A percentile compares a stretch with the other conserved stretches of the same genome.
phyloP scores from a whole-genome alignment of 2,329 filamentous ascomycete genomes.

The Microascus cirrosus region DNA sequence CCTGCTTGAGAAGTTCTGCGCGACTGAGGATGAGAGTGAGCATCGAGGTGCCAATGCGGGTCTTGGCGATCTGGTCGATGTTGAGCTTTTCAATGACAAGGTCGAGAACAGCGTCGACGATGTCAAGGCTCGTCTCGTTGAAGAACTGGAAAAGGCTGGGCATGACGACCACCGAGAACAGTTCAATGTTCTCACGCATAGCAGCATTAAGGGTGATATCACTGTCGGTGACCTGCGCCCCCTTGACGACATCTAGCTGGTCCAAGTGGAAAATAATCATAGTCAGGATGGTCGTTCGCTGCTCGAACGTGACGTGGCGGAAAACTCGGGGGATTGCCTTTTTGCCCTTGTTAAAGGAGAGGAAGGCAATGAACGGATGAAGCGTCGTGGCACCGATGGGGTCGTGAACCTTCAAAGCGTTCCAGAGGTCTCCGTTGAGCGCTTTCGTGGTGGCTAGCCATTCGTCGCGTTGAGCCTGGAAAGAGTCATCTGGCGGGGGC shows the following conservation, averaged over 20 bases:
- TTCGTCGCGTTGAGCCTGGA: conserved; percentile 63
- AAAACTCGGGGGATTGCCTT: conserved; percentile 92
- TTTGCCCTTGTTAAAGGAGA: conserved; percentile 92
- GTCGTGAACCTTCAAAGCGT: conserved; percentile 81
- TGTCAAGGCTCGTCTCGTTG: conserved; percentile 79
- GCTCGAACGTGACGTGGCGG: conserved; percentile 82
- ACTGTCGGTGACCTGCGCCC: conserved; percentile 62
- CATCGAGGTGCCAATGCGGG: conserved; percentile 78
- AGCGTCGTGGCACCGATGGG: conserved; percentile 67
- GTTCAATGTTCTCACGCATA: conserved; percentile 82
- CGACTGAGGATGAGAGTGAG: conserved; percentile 91
- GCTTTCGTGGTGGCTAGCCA: conserved; percentile 62
- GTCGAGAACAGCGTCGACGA: conserved; percentile 81
- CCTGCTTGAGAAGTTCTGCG: conserved; percentile 85
- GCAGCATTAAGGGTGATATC: conserved; percentile 62
- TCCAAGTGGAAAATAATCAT: conserved; percentile 94
- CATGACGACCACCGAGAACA: conserved; percentile 83
- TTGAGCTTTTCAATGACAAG: conserved; percentile 76
- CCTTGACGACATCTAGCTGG: conserved; percentile 77
- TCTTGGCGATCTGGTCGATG: conserved; percentile 72
- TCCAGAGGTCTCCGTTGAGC: conserved; percentile 77
- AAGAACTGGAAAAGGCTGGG: conserved; percentile 83
- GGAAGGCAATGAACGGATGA: conserved; percentile 92
- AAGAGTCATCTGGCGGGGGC: conserved; percentile 54
- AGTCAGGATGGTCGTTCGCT: conserved; percentile 88